Evolutionary conservation across 805 yeast genomes (phyloP), one percentile per base, ranked within the genome.

Genomic region (Maudiozyma bulderi): DNA sequence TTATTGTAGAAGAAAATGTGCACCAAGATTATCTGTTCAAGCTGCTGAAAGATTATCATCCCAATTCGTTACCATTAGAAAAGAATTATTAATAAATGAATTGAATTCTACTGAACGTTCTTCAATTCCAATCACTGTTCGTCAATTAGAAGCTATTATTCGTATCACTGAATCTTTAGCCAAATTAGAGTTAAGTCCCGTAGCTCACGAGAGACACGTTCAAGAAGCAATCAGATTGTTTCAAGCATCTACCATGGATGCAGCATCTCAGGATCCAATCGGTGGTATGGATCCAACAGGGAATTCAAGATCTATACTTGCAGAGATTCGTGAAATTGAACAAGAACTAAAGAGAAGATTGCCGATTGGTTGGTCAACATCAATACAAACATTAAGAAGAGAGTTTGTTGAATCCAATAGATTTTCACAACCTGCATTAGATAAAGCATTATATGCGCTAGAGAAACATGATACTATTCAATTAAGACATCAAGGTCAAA

Each of bases 161-260:
- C 90, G 99, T 72, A 93, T 93, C 48, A 80, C 97, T 1, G 99
- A 93, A 70, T 79, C 96, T 0, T 71, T 93, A 49, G 99, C 99
- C 7, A 93, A 93, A 66, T 66, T 93, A 50, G 82, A 82, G 49
- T 71, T 93, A 49, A 75, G 84, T 11, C 91, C 97, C 1, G 75
- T 88, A 14, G 98, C 96, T 3, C 77, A 80, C 8, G 93, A 81
- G 58, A 83, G 79, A 54, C 98, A 93, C 62, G 99, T 93, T 31
- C 91, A 87, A 58, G 99, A 93, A 64, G 97, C 98, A 0, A 86
- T 93, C 53, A 73, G 99, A 59, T 72, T 93, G 53, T 93, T 93
- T 68, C 86, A 86, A 52, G 97, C 99, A 0, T 93, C 99, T 1
- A 93, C 99, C 0, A 89, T 93, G 95, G 90, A 90, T 62, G 99